phyloP scores from a whole-genome alignment of 75 land plant species.

The Pinus albicaulis region DNA sequence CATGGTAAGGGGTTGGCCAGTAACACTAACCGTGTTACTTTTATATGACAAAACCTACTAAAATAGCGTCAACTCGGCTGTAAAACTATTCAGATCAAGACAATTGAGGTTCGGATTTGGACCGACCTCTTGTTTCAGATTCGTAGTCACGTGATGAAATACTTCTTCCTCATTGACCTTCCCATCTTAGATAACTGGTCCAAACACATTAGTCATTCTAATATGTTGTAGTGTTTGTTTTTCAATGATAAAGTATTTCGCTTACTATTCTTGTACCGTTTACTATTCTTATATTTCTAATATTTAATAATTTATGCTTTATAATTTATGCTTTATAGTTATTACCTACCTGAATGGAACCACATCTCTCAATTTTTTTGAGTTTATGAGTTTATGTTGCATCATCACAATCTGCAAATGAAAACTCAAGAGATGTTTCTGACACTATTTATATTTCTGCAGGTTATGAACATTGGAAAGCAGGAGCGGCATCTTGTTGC shows the following conservation, averaged over 20 bases:
- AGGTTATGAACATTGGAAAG: conserved; percentile 93
- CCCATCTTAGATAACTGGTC: background rate
- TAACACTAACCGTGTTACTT: too few species aligned
- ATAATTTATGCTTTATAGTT: background rate
- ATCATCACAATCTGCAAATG: background rate
- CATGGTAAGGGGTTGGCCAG: too few species aligned
- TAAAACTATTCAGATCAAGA: too few species aligned
- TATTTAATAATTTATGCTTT: too few species aligned
- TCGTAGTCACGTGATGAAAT: too few species aligned
- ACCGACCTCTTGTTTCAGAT: too few species aligned
- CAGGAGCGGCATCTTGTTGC: conserved; percentile 93
- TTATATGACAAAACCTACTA: too few species aligned
- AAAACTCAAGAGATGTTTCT: background rate
- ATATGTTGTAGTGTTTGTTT: too few species aligned
- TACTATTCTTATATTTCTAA: background rate
- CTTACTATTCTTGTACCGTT: too few species aligned
- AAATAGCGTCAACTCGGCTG: too few species aligned
- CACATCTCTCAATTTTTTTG: background rate
- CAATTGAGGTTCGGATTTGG: too few species aligned
- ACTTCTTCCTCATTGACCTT: too few species aligned
- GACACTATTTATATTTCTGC: conserved; percentile 1
- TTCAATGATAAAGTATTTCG: background rate
- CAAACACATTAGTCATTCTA: background rate
- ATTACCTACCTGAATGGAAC: background rate
- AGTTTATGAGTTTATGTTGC: background rate